Evolutionary conservation across 768 basidiomycete genomes (phyloP), one percentile per base, ranked within the genome.

Genomic region (Macrolepiota albuminosa): DNA sequence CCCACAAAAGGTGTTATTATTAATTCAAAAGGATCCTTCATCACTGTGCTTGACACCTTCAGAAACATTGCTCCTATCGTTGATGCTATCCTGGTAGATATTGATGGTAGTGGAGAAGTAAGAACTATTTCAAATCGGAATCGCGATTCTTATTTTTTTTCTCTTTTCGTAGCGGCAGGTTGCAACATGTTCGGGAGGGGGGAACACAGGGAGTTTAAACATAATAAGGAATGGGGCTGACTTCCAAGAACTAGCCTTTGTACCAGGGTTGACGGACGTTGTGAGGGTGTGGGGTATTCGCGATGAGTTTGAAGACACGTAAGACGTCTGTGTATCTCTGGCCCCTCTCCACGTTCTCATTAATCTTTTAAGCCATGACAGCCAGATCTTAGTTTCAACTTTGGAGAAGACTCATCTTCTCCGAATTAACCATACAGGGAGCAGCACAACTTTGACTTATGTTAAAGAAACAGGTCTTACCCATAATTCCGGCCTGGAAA

Each of bases 171-270:
- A 94, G 89, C 78, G 77, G n/a, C 87, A 90, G 70, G 82, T 95
- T 45, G 84, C 96, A 4, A 92, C 93, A 1, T 92, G 91, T 66
- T 95, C 92, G 4, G 95, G 95, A 6, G 89, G 84, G 2, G 80
- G 79, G 52, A 91, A 84, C 62, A 83, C 85, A 2, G 94, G 95
- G 2, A 85, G 87, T 10, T 66, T 97, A 16, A 87, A 88, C 51
- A 72, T 94, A 34, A 80, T 97, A 21, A 79, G 91, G 61, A 91
- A 85, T 58, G 94, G 94, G 2, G 91, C 92, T 6, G 88, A 91
- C 64, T 87, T 93, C 68, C 77, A 83, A 57, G 87, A 88, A 65
- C 66, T 82, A 11, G 88, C 86, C 0, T 70, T 73, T 33, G 67
- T 91, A 6, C 78, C 82, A 5, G 87, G 87, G 0, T 63, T 93